These are phyloP conservation scores for Zostera marina DNA, from an alignment of 116 monocot species.

Conservation along the genomic window DNA sequence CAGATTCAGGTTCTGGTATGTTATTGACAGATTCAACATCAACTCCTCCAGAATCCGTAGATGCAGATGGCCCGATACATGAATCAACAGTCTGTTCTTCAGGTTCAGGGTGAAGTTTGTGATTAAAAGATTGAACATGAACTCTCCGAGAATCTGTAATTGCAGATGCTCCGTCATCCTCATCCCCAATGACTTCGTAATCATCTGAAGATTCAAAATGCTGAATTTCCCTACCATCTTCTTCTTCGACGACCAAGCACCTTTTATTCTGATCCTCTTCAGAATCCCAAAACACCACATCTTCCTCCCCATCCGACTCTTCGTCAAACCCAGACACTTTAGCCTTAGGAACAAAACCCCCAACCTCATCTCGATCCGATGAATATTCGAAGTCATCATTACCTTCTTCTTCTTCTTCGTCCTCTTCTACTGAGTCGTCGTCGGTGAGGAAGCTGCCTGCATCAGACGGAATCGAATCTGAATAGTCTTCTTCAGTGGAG, in stretches of 20 bases:
- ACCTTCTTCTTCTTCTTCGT: constrained; percentile 15
- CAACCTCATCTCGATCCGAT: constrained; percentile 8
- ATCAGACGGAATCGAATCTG: background rate
- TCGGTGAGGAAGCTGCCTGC: constrained; percentile 6
- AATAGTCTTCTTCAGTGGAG: background rate
- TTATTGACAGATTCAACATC: constrained; percentile 1
- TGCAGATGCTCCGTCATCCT: background rate
- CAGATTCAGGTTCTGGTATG: background rate
- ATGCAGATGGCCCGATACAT: constrained; percentile 1
- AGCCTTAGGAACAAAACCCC: constrained; percentile 20
- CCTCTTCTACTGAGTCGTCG: background rate
- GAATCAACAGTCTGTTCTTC: constrained; percentile 4
- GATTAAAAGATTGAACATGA: background rate
- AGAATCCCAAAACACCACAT: constrained; percentile 1
- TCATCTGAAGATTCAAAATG: background rate
- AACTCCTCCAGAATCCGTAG: constrained; percentile 1
- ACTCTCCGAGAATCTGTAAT: background rate
- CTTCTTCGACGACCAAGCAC: background rate
- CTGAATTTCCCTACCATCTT: background rate
- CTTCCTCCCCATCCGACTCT: constrained; percentile 7
- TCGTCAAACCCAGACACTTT: constrained; percentile 25
- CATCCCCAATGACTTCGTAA: constrained; percentile 2
- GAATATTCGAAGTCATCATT: constrained; percentile 15
- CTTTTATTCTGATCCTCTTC: constrained; percentile 1
- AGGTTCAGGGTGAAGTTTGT: background rate